Evolutionary conservation across 192 early-diverging fungal species (phyloP).

Genomic region (Spinellus fusiger): DNA sequence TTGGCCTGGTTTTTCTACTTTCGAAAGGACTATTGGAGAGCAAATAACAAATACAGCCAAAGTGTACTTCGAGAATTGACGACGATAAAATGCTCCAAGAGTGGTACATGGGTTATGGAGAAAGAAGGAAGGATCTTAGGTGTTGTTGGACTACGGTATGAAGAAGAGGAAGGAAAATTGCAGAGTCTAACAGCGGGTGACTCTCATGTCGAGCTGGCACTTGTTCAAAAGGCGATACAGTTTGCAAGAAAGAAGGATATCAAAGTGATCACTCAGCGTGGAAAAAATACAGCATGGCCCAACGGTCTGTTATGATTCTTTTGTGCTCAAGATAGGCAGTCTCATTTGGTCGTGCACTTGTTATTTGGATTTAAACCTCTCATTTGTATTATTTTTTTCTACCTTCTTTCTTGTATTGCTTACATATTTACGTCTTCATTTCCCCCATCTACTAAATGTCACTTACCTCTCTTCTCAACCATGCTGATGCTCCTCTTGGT

Average conservation of each 20-base stretch:
- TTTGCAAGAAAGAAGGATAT: constrained; percentile 19
- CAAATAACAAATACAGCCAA: neutral
- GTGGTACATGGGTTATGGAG: constrained; percentile 13
- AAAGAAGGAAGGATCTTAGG: constrained; percentile 1
- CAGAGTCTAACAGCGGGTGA: constrained; percentile 1
- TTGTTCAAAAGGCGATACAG: constrained; percentile 18
- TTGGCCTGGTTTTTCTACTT: constrained; percentile 11
- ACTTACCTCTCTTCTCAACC: neutral
- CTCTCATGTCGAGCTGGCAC: neutral
- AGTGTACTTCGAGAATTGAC: neutral
- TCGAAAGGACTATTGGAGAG: neutral
- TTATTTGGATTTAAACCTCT: neutral
- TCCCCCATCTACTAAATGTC: neutral
- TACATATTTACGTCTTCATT: constrained; percentile 1
- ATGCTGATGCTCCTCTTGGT: neutral
- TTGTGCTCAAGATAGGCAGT: neutral
- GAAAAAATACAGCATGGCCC: constrained; percentile 1
- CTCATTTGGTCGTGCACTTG: neutral
- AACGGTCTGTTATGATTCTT: constrained; percentile 1
- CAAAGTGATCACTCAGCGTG: constrained; percentile 13
- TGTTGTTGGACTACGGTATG: neutral
- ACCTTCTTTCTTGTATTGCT: neutral
- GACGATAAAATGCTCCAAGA: neutral
- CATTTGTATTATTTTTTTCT: constrained; percentile 1
- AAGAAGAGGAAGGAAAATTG: constrained; percentile 11